phyloP scores from a whole-genome alignment of 148 eudicot genomes.

The Cornus kousa region DNA sequence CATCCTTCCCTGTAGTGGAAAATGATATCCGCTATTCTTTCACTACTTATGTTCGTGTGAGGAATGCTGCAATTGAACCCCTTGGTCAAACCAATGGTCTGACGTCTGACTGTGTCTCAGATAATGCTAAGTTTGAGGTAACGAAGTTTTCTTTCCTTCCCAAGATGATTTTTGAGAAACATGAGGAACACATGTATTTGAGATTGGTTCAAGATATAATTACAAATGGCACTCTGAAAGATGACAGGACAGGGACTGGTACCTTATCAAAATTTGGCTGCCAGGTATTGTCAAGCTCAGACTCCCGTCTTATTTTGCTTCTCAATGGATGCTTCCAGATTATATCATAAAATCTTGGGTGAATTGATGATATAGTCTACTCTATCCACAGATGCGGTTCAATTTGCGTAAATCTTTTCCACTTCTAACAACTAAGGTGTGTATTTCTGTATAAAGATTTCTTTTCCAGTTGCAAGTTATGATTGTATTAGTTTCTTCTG shows the following conservation, averaged over 20 bases:
- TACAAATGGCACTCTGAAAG: conserved; percentile 62
- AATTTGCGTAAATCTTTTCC: conserved; percentile 86
- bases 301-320: not conserved
- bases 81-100: conserved; percentile 29
- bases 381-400: conserved; percentile 73
- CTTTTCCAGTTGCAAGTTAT: conserved; percentile 2
- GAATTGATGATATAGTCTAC: not conserved
- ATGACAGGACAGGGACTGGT: conserved; percentile 90
- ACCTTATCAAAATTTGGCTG: conserved; percentile 89
- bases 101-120: conserved; percentile 19
- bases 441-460: conserved; percentile 3
- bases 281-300: conserved; percentile 52
- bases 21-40: conserved; percentile 61
- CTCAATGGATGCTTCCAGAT: conserved; percentile 1
- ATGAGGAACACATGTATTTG: conserved; percentile 77
- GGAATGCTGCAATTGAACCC: conserved; percentile 34
- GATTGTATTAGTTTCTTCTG: not conserved
- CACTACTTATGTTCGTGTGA: conserved; percentile 81
- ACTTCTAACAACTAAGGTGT: conserved; percentile 68
- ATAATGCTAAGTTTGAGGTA: conserved; percentile 42
- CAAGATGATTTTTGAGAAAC: conserved; percentile 64
- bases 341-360: not conserved
- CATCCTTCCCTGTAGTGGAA: conserved; percentile 66
- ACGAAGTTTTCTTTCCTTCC: conserved; percentile 73
- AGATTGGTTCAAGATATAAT: conserved; percentile 66